phyloP scores from a whole-genome alignment of 2,329 filamentous ascomycete species.

The Neonectria magnoliae region DNA sequence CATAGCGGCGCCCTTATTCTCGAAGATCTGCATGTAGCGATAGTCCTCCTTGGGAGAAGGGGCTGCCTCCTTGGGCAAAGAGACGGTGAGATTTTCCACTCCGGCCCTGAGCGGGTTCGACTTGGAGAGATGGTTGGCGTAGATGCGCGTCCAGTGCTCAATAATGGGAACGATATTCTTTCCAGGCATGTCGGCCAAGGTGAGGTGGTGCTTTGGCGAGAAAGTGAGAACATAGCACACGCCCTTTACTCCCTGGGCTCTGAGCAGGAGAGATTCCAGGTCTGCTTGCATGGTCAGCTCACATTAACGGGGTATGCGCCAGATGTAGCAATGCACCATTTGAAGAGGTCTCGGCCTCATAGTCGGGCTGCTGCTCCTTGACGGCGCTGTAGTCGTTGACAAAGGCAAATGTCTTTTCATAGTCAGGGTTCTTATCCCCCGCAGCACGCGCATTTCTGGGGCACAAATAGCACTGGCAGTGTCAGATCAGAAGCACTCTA shows the following conservation, averaged over 20 bases:
- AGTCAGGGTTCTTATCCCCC: constrained; percentile 87
- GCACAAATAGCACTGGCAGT: constrained; percentile 85
- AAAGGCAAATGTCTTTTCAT: constrained; percentile 89
- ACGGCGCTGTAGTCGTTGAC: constrained; percentile 98
- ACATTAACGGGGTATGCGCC: neutral
- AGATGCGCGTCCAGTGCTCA: constrained; percentile 91
- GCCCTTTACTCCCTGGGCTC: constrained; percentile 86
- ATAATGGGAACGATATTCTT: constrained; percentile 83
- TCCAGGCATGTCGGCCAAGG: constrained; percentile 87
- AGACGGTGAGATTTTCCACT: constrained; percentile 53
- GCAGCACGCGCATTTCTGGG: constrained; percentile 89
- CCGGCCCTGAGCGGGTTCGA: constrained; percentile 68
- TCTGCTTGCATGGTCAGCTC: constrained; percentile 55
- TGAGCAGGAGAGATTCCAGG: constrained; percentile 79
- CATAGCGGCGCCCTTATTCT: constrained; percentile 98
- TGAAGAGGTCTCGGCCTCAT: constrained; percentile 58
- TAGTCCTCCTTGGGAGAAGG: constrained; percentile 76
- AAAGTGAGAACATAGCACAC: constrained; percentile 98
- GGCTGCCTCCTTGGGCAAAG: constrained; percentile 49
- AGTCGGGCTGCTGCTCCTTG: constrained; percentile 89
- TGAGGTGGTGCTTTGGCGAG: constrained; percentile 88
- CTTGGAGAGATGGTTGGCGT: constrained; percentile 81
- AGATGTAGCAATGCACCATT: constrained; percentile 43
- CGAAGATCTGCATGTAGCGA: constrained; percentile 98
- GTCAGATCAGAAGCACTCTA: constrained; percentile 21